These are phyloP conservation scores for Lagenidium sp. DNA, from an alignment of 352 stramenopile species.

Conservation along the genomic window DNA sequence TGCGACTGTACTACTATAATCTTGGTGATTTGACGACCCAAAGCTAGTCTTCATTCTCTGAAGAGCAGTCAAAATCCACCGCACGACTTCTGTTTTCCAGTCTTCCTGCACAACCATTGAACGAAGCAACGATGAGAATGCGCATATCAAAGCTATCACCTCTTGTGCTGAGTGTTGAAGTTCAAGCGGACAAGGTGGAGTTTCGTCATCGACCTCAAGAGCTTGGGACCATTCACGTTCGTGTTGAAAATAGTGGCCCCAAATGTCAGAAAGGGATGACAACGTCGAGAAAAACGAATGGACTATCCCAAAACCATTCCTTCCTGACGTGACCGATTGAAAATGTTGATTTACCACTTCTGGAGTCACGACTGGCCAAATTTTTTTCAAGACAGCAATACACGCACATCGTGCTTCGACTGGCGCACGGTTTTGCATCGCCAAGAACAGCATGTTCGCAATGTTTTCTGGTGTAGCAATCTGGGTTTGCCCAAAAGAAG, in stretches of 20 bases:
- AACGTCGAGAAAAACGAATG: no score
- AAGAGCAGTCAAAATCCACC: constrained; percentile 3
- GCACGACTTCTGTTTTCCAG: constrained; percentile 2
- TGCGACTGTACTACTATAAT: constrained; percentile 11
- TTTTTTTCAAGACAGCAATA: constrained; percentile 31
- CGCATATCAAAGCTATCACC: constrained; percentile 23
- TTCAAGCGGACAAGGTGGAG: constrained; percentile 12
- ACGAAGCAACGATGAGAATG: constrained; percentile 46
- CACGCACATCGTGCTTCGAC: constrained; percentile 40
- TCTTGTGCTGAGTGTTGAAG: constrained; percentile 37
- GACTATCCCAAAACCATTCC: no score
- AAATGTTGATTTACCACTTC: no score
- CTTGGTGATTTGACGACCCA: not conserved
- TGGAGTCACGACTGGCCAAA: constrained; percentile 22
- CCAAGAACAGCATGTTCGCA: constrained; percentile 45
- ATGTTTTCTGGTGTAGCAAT: constrained; percentile 54
- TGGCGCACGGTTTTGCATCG: constrained; percentile 32
- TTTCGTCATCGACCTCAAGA: not conserved
- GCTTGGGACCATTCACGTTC: constrained; percentile 4
- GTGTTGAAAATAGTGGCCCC: constrained; percentile 19
- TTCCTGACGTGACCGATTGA: no score
- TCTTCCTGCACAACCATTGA: constrained; percentile 2
- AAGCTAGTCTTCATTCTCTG: not conserved
- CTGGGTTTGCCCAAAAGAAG: constrained; percentile 34
- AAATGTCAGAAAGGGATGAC: constrained; percentile 46